phyloP scores from a whole-genome alignment of 306 rosid genomes.

The Astragalus glycyphyllos region DNA sequence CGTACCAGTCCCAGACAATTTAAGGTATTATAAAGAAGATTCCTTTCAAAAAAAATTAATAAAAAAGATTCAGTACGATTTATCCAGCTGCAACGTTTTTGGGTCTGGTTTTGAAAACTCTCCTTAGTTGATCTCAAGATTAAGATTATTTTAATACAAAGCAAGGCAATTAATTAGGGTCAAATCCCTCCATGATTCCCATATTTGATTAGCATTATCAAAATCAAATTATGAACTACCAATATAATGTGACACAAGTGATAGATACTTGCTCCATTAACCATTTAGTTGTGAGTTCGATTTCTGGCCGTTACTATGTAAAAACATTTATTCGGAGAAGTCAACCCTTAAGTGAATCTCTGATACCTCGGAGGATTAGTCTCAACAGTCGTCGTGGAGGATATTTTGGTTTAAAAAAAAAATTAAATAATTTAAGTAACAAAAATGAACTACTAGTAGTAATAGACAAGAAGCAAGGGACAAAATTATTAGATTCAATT shows the following conservation, averaged over 20 bases:
- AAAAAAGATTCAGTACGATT: conserved; percentile 1
- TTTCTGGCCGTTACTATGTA: no score
- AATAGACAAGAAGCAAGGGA: neutral
- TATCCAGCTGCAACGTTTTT: neutral
- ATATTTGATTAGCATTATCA: conserved; percentile 1
- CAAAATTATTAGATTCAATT: neutral
- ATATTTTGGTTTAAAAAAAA: no score
- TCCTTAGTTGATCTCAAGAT: neutral
- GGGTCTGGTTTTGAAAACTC: neutral
- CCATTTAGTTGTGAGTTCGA: no score
- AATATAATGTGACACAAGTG: no score
- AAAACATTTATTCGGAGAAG: no score
- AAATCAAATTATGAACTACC: neutral
- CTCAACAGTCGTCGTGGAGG: no score
- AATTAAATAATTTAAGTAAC: no score
- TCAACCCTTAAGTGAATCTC: no score
- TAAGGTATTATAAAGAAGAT: neutral
- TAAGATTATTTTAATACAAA: neutral
- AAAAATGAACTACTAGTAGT: neutral
- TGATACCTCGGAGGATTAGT: no score
- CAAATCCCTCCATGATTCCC: conserved; percentile 5
- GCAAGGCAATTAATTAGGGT: neutral
- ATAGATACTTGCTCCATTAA: no score
- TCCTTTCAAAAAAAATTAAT: neutral
- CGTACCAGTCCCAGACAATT: neutral